phyloP scores from a whole-genome alignment of 495 filamentous ascomycete genomes.

The Margaritispora aquatica region DNA sequence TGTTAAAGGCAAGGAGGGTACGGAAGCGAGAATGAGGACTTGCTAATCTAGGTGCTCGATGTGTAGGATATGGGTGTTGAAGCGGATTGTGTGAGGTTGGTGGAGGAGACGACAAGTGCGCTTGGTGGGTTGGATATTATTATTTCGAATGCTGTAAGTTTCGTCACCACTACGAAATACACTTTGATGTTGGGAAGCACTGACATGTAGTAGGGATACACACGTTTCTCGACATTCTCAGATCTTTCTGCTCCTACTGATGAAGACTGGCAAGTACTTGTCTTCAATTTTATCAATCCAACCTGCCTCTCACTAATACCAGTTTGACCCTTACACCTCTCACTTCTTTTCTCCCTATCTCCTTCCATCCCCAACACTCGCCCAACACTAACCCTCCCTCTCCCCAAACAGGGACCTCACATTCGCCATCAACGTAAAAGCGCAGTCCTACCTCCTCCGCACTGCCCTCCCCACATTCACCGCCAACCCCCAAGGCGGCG shows the following conservation, averaged over 20 bases:
- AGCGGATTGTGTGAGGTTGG: conserved; percentile 45
- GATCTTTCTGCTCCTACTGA: conserved; percentile 57
- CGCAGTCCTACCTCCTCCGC: conserved; percentile 54
- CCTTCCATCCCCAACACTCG: no score
- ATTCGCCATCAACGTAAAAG: conserved; percentile 66
- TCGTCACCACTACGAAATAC: no score
- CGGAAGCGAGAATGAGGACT: not conserved
- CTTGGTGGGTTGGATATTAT: conserved; percentile 66
- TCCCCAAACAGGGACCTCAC: conserved; percentile 57
- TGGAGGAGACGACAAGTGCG: conserved; percentile 48
- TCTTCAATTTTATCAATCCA: not conserved
- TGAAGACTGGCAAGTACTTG: conserved; percentile 50
- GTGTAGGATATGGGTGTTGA: conserved; percentile 52
- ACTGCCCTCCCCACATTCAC: conserved; percentile 60
- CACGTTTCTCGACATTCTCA: conserved; percentile 54
- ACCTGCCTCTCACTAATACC: no score
- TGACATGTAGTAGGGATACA: conserved; percentile 55
- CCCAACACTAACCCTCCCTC: no score
- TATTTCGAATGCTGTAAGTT: conserved; percentile 62
- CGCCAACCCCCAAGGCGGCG: conserved; percentile 61
- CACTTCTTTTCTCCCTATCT: not conserved
- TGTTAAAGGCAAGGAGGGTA: not conserved
- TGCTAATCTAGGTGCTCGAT: not conserved
- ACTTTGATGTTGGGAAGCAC: no score
- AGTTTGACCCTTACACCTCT: no score